phyloP scores from a whole-genome alignment of 768 basidiomycete genomes.

The Agaricus blazei region DNA sequence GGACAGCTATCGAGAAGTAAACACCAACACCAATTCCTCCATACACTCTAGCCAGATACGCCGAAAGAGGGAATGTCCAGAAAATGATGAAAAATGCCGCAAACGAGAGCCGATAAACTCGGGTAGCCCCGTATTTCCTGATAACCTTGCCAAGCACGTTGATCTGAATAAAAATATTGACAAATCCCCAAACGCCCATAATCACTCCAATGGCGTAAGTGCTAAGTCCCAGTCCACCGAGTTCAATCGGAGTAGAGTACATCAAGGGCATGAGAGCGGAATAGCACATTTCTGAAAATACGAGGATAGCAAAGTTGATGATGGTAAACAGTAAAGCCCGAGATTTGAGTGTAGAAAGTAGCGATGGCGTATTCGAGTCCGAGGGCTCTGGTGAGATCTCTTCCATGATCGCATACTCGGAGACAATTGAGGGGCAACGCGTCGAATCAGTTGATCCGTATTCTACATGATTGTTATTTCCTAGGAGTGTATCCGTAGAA shows the following conservation, averaged over 20 bases:
- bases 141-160: conserved; percentile 48
- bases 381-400: neutral
- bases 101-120: conserved; percentile 36
- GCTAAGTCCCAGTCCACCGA: conserved; percentile 63
- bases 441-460: conserved; percentile 12
- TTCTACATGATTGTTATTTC: neutral
- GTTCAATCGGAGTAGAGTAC: conserved; percentile 52
- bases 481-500: conserved; percentile 6
- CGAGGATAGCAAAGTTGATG: conserved; percentile 26
- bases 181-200: conserved; percentile 39
- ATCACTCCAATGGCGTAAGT: conserved; percentile 60
- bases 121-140: conserved; percentile 48
- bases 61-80: conserved; percentile 28
- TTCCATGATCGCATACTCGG: conserved; percentile 5
- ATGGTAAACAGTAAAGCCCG: conserved; percentile 25
- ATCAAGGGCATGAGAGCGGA: conserved; percentile 36
- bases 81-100: conserved; percentile 20
- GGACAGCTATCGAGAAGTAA: conserved; percentile 27
- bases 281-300: conserved; percentile 33
- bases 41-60: conserved; percentile 25
- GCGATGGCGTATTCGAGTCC: conserved; percentile 3
- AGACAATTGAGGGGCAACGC: conserved; percentile 3
- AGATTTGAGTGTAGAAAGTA: conserved; percentile 20
- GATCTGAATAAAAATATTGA: conserved; percentile 47
- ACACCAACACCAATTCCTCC: conserved; percentile 24